These are phyloP conservation scores for Backusella circina DNA, from an alignment of 192 early-diverging fungal species.

Conservation along the genomic window DNA sequence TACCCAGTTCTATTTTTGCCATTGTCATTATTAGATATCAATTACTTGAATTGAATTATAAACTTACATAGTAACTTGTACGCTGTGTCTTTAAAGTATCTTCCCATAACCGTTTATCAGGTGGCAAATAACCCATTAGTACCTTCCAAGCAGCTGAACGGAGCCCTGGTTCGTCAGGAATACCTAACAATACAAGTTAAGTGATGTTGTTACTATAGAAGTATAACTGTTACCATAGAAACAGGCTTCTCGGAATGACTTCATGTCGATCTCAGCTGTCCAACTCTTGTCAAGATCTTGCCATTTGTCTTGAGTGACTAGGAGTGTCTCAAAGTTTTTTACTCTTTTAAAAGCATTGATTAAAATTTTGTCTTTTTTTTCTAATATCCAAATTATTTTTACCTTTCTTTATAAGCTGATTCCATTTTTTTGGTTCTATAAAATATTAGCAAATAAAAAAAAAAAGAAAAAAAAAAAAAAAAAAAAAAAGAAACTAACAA, in stretches of 20 bases:
- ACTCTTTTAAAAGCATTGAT: conserved; percentile 13
- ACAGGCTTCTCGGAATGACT: conserved; percentile 52
- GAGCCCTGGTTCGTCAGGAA: conserved; percentile 64
- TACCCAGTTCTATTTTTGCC: conserved; percentile 42
- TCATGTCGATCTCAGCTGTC: conserved; percentile 42
- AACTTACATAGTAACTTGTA: conserved; percentile 57
- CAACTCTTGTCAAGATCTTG: conserved; percentile 10
- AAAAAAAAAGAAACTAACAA: not conserved
- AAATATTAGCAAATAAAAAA: not conserved
- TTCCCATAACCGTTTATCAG: conserved; percentile 60
- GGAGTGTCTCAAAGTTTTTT: conserved; percentile 19
- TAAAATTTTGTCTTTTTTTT: not conserved
- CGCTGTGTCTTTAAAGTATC: conserved; percentile 43
- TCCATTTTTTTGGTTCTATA: conserved; percentile 14
- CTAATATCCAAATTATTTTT: not conserved
- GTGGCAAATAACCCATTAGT: conserved; percentile 63
- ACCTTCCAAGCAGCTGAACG: conserved; percentile 68
- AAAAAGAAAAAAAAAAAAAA: not conserved
- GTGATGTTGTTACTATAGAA: not conserved
- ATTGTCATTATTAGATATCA: not conserved
- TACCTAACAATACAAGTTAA: conserved; percentile 43
- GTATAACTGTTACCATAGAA: conserved; percentile 43
- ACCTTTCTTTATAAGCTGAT: conserved; percentile 34
- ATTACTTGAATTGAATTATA: not conserved
- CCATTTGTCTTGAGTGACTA: not conserved